A percentile compares a stretch with the other conserved stretches of the same genome.
phyloP scores from a whole-genome alignment of 1,139 yeast species.

The Geotrichum carabidarum region DNA sequence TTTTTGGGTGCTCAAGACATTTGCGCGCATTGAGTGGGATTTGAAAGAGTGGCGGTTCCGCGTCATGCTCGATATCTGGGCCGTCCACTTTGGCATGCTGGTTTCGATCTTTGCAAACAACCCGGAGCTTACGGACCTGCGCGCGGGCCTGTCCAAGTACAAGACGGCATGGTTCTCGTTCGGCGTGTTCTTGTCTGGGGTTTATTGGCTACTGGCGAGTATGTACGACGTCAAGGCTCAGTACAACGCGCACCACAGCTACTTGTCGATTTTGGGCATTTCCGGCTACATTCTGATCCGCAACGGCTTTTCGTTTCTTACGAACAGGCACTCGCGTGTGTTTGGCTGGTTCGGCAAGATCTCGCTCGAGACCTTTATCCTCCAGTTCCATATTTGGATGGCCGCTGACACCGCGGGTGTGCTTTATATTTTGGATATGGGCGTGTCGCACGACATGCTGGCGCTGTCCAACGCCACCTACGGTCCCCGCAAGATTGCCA shows the following conservation, averaged over 20 bases:
- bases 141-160: slow-evolving; percentile 9
- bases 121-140: slow-evolving; percentile 20
- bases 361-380: slow-evolving; percentile 29
- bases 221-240: slow-evolving; percentile 21
- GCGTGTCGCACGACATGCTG: neutral
- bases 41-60: slow-evolving; percentile 29
- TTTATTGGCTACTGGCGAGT: slow-evolving; percentile 19
- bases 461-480: slow-evolving; percentile 2
- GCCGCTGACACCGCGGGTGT: slow-evolving; percentile 29
- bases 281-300: slow-evolving; percentile 26
- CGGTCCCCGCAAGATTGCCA: slow-evolving; percentile 2
- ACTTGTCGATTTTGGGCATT: slow-evolving; percentile 24
- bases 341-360: slow-evolving; percentile 28
- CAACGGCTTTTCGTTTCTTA: slow-evolving; percentile 23
- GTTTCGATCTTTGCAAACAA: slow-evolving; percentile 22
- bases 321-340: slow-evolving; percentile 24
- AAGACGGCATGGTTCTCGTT: slow-evolving; percentile 5
- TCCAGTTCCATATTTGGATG: slow-evolving; percentile 30
- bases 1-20: slow-evolving; percentile 22
- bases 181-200: slow-evolving; percentile 11
- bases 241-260: slow-evolving; percentile 25
- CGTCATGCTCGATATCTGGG: slow-evolving; percentile 26
- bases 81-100: slow-evolving; percentile 29
- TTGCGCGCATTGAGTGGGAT: slow-evolving; percentile 26
- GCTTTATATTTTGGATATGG: slow-evolving; percentile 21